Conservation (phyloP, 2,329 filamentous ascomycete species). For the Aschersonia sp. region DNA sequence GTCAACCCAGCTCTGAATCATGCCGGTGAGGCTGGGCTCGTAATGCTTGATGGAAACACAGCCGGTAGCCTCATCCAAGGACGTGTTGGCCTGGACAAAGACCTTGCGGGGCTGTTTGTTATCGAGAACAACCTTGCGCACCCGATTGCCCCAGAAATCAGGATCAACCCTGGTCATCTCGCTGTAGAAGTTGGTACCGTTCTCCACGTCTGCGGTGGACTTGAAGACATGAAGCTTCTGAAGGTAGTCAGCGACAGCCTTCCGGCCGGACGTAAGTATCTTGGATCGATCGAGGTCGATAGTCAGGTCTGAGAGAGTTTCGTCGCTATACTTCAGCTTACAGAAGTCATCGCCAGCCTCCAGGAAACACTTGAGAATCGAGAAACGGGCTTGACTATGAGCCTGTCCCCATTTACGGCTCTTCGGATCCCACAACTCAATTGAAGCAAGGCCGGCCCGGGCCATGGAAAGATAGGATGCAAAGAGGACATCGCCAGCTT, state of each 20-base stretch:
- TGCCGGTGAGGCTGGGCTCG: conserved; percentile 63
- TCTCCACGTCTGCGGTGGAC: conserved; percentile 68
- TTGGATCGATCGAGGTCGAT: conserved; percentile 76
- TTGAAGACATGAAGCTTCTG: conserved; percentile 92
- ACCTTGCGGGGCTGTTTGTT: conserved; percentile 79
- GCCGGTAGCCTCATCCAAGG: conserved; percentile 51
- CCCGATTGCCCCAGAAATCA: conserved; percentile 70
- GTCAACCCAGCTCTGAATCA: conserved; percentile 73
- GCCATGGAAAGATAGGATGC: conserved; percentile 88
- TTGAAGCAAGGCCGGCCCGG: conserved; percentile 70
- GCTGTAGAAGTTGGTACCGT: conserved; percentile 67
- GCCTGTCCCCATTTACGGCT: conserved; percentile 83
- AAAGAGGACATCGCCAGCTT: conserved; percentile 79
- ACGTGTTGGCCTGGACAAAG: conserved; percentile 88
- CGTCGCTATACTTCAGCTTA: conserved; percentile 57
- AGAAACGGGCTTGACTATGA: conserved; percentile 84
- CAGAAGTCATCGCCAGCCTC: conserved; percentile 79
- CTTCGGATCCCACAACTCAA: conserved; percentile 94
- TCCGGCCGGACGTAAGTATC: conserved; percentile 70
- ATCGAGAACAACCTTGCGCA: conserved; percentile 59
- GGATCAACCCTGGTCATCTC: conserved; percentile 70
- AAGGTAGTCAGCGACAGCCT: conserved; percentile 74
- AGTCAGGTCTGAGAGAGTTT: conserved; percentile 66
- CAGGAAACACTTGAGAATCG: conserved; percentile 74
- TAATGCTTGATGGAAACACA: conserved; percentile 74